Base-by-base conservation (phyloP, 2,329 filamentous ascomycete genomes). In the Aureobasidium namibiae region DNA sequence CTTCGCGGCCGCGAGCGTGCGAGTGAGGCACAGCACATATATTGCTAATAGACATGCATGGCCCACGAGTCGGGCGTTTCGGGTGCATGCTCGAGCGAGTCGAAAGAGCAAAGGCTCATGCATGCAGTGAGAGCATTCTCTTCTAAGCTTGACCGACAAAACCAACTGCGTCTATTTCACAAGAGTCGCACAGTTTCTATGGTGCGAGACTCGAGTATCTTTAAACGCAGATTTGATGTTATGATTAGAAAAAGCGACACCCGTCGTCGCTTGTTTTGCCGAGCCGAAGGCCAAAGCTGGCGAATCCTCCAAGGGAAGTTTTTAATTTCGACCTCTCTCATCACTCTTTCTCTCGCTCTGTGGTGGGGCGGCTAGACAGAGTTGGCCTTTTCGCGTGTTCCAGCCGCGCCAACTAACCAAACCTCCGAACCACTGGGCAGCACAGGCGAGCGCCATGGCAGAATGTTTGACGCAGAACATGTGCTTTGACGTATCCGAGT, bases 401-500 rank as follows among this genome's bases (percentile, higher is more conserved):
- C 48, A 52, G 48, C 48, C 48, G 48, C 48, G 34, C 44, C 44
- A 48, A 48, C 21, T 7, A 7, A 13, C 48, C 41, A 24, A 44
- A 24, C 41, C 18, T 14, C 21, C 7, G 13, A 21, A 26, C 33
- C 21, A 29, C 18, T 39, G 21, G 23, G 48, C 34, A 38, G 34
- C 34, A 52, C 48, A 52, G 34, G 34, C 48, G 48, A 38, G 26
- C 36, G 50, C 50, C 50, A 29, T 54, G 21, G 16, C 8, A 21
- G 24, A 2, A n/a, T 21, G 36, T 8, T 56, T 44, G 36, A 56
- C 38, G 29, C 39, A 56, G 10, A 34, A 36, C 5, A 45, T n/a
- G 39, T 36, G n/a, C 29, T n/a, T 45, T 44, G 65, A 46, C 46
- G 46, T 14, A 23, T 53, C 36, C 58, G 56, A 61, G 42, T 46